A percentile compares a stretch with the other conserved stretches of the same genome.
phyloP scores from a whole-genome alignment of 257 asterid genomes.

The Verbena officinalis region DNA sequence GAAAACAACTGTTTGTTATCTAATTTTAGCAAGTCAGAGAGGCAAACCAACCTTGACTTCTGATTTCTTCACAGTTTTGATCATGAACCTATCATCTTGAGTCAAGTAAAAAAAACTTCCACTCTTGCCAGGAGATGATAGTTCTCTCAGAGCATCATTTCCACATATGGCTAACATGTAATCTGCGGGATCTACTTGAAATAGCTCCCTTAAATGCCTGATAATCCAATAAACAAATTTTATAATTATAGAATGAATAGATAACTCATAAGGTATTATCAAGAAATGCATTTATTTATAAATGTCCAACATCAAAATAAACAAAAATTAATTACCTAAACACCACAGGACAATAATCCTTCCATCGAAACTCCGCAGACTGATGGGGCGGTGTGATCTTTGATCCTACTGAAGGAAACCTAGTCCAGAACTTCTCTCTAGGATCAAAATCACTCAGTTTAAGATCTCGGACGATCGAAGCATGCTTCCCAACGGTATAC shows the following conservation, averaged over 20 bases:
- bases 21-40: constrained; percentile 29
- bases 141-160: constrained; percentile 62
- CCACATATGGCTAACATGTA: constrained; percentile 76
- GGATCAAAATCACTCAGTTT: constrained; percentile 63
- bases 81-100: constrained; percentile 70
- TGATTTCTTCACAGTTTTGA: constrained; percentile 69
- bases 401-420: constrained; percentile 66
- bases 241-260: constrained; percentile 22
- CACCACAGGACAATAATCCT: constrained; percentile 74
- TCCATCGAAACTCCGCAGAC: constrained; percentile 71
- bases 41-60: constrained; percentile 64
- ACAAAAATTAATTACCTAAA: constrained; percentile 48
- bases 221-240: constrained; percentile 22
- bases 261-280: background rate
- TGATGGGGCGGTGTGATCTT: constrained; percentile 74
- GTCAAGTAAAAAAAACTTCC: constrained; percentile 74
- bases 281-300: background rate
- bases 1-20: background rate
- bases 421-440: constrained; percentile 68
- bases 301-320: background rate
- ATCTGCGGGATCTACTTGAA: constrained; percentile 74
- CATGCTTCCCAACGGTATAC: constrained; percentile 68
- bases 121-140: constrained; percentile 75
- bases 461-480: constrained; percentile 46
- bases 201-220: constrained; percentile 64